A percentile compares a stretch with the other conserved stretches of the same genome.
phyloP scores from a whole-genome alignment of 768 basidiomycete genomes.

The Coprinopsis cinerea region DNA sequence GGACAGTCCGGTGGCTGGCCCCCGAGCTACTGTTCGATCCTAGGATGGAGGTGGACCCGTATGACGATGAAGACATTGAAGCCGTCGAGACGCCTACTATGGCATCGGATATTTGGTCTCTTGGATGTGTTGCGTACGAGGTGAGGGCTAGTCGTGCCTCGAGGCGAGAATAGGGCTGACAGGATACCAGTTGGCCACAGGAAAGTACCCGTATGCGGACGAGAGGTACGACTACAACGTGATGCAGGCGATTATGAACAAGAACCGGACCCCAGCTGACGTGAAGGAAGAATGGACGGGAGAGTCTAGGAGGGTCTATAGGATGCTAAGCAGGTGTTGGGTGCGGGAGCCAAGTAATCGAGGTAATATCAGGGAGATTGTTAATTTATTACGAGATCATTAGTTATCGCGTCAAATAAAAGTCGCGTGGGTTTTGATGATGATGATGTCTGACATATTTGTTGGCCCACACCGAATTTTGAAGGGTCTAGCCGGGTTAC shows the following conservation, averaged over 20 bases:
- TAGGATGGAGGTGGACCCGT: conserved; percentile 23
- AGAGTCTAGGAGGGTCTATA: not conserved
- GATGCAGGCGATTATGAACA: conserved; percentile 20
- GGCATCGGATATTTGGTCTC: conserved; percentile 26
- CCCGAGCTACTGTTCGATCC: too few species aligned
- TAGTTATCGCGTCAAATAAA: too few species aligned
- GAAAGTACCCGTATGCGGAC: conserved; percentile 21
- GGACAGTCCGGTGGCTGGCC: conserved; percentile 25
- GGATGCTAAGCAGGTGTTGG: not conserved
- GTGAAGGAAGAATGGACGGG: conserved; percentile 11
- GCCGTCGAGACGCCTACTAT: conserved; percentile 15
- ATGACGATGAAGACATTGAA: conserved; percentile 20
- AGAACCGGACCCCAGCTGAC: conserved; percentile 14
- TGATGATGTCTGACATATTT: not conserved
- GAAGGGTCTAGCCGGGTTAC: not conserved
- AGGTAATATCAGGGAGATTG: not conserved
- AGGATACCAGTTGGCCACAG: conserved; percentile 19
- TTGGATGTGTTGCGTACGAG: conserved; percentile 27
- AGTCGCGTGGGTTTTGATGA: too few species aligned
- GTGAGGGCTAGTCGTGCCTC: conserved; percentile 13
- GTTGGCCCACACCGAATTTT: not conserved
- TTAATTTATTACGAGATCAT: too few species aligned
- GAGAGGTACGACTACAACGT: conserved; percentile 20
- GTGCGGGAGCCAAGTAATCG: not conserved
- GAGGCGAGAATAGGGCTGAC: conserved; percentile 1